Percentiles rank a stretch among this genome's conserved stretches.
Conservation (phyloP, 1,284 basidiomycete genomes). For the Mycosarcoma mackinlayi region DNA sequence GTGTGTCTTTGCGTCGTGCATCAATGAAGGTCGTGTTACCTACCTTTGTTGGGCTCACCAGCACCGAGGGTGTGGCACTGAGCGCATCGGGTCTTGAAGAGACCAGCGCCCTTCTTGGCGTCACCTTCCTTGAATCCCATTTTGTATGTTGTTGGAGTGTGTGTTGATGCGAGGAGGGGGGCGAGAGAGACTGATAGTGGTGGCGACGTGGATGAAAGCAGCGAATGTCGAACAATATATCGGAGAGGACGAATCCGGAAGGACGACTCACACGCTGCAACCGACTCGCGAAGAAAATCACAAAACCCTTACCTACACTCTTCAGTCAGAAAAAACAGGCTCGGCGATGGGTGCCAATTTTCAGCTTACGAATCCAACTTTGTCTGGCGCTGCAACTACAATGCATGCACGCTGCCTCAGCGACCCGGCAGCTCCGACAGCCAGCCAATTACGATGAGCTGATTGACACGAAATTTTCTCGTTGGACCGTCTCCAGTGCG, state of each 20-base stretch:
- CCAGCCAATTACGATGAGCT: slow-evolving; percentile 22
- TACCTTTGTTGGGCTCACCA: slow-evolving; percentile 80
- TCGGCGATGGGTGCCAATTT: neutral
- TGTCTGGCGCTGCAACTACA: neutral
- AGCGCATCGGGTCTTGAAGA: slow-evolving; percentile 83
- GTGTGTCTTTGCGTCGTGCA: too few relatives aligned
- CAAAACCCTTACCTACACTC: slow-evolving; percentile 8
- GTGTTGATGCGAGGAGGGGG: neutral
- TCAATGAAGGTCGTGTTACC: too few relatives aligned
- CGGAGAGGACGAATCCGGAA: slow-evolving; percentile 7
- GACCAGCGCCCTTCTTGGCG: slow-evolving; percentile 62
- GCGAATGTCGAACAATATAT: slow-evolving; percentile 13
- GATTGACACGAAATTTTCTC: slow-evolving; percentile 4
- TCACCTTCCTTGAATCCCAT: slow-evolving; percentile 63
- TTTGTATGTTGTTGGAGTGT: slow-evolving; percentile 23
- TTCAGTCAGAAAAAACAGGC: slow-evolving; percentile 4
- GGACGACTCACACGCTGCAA: slow-evolving; percentile 1
- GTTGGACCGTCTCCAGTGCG: neutral
- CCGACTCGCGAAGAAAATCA: neutral
- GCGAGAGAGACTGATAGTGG: slow-evolving; percentile 12
- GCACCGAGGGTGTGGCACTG: slow-evolving; percentile 93
- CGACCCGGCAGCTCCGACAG: slow-evolving; percentile 12
- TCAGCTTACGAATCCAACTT: slow-evolving; percentile 30
- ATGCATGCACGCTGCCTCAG: neutral
- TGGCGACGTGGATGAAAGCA: neutral